Conservation (phyloP, 2,329 filamentous ascomycete genomes). For the Botrytis fragariae region DNA sequence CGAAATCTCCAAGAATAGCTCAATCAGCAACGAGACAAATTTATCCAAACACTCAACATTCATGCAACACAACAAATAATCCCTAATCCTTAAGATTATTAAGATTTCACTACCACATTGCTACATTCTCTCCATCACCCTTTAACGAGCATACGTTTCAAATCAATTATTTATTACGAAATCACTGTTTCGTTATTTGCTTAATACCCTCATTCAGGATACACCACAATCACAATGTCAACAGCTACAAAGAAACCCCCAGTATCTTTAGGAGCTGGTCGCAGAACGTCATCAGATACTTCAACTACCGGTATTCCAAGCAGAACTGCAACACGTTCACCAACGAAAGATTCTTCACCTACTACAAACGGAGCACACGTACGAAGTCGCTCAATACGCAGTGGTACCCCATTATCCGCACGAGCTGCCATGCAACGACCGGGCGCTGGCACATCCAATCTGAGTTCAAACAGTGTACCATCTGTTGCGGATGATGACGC, state of each 20-base stretch:
- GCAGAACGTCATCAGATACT: constrained; percentile 36
- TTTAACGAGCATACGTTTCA: neutral
- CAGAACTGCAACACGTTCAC: constrained; percentile 31
- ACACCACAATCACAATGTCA: constrained; percentile 40
- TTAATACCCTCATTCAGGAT: constrained; percentile 4
- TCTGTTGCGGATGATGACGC: constrained; percentile 66
- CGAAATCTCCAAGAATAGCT: constrained; percentile 10
- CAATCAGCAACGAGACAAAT: neutral
- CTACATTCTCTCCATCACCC: neutral
- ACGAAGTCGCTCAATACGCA: constrained; percentile 64
- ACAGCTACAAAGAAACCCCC: constrained; percentile 44
- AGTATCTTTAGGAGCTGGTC: constrained; percentile 26
- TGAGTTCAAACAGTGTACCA: constrained; percentile 34
- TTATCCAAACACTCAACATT: neutral
- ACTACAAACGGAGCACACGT: constrained; percentile 40
- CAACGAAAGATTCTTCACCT: constrained; percentile 32
- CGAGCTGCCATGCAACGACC: constrained; percentile 66
- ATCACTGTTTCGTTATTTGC: neutral
- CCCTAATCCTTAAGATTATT: neutral
- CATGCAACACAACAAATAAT: constrained; percentile 5
- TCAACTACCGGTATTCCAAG: constrained; percentile 19
- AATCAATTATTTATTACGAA: constrained; percentile 8
- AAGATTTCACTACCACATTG: neutral
- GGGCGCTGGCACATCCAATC: constrained; percentile 37
- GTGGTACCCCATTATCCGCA: constrained; percentile 66